These are phyloP conservation scores for Nyctanthes arbortristis DNA, from an alignment of 257 asterid species.

Conservation along the genomic window DNA sequence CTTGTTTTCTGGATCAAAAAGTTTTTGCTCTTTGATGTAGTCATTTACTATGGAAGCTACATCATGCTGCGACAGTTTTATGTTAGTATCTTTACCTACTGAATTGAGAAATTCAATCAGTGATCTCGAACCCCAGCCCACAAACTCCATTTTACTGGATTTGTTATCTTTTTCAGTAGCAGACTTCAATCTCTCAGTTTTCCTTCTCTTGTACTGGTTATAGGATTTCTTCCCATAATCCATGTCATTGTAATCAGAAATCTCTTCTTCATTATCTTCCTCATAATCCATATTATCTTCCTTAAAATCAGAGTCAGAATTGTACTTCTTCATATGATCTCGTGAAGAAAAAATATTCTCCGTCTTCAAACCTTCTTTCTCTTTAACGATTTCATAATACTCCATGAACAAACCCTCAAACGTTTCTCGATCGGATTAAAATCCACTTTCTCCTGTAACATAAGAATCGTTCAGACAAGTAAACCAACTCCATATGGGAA, in stretches of 20 bases:
- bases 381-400: conserved; percentile 58
- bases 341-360: conserved; percentile 47
- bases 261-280: conserved; percentile 42
- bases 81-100: conserved; percentile 53
- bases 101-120: conserved; percentile 65
- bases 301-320: conserved; percentile 39
- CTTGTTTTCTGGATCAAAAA: conserved; percentile 51
- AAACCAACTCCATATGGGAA: conserved; percentile 1
- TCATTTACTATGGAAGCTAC: conserved; percentile 50
- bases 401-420: conserved; percentile 78
- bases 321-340: conserved; percentile 24
- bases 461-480: conserved; percentile 24
- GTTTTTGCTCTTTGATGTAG: conserved; percentile 54
- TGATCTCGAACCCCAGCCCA: conserved; percentile 78
- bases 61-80: conserved; percentile 49
- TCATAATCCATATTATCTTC: conserved; percentile 43
- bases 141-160: conserved; percentile 47
- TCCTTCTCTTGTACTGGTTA: conserved; percentile 32
- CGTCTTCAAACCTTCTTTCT: conserved; percentile 39
- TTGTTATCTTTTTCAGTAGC: conserved; percentile 23
- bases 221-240: conserved; percentile 27
- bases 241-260: conserved; percentile 44
- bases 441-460: conserved; percentile 65
- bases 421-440: conserved; percentile 61
- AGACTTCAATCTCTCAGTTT: conserved; percentile 28